phyloP scores from a whole-genome alignment of 805 yeast species.

The Saccharomycopsis synnaedendra region DNA sequence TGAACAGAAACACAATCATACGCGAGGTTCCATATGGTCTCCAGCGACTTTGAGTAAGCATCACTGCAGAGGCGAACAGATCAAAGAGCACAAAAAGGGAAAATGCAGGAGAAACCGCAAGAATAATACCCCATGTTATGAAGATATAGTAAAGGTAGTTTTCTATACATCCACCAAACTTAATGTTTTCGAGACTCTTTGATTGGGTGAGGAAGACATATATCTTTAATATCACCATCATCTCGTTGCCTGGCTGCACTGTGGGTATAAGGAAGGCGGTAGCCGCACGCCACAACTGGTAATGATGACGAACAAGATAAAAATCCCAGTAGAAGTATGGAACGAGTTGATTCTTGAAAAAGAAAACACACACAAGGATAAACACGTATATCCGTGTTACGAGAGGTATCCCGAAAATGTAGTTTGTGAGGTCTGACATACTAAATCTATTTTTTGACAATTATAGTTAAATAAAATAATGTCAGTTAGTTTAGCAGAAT shows the following conservation, averaged over 20 bases:
- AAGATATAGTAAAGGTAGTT: neutral
- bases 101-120: neutral
- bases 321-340: neutral
- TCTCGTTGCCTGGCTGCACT: neutral
- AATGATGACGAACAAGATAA: neutral
- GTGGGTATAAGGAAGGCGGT: slow-evolving; percentile 1
- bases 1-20: neutral
- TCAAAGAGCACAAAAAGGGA: neutral
- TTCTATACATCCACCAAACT: neutral
- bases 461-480: too few species aligned
- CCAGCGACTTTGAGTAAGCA: neutral
- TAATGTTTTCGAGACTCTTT: neutral
- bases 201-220: neutral
- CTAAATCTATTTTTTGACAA: neutral
- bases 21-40: neutral
- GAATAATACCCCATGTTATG: neutral
- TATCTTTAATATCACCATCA: neutral
- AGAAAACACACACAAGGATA: neutral
- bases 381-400: slow-evolving; percentile 1
- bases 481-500: too few species aligned
- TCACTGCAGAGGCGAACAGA: neutral
- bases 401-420: neutral
- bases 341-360: neutral
- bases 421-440: neutral
- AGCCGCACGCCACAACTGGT: slow-evolving; percentile 2